Evolutionary conservation across 352 stramenopile genomes (phyloP), one percentile per base, ranked within the genome.

Genomic region (Hyaloperonospora brassicae): DNA sequence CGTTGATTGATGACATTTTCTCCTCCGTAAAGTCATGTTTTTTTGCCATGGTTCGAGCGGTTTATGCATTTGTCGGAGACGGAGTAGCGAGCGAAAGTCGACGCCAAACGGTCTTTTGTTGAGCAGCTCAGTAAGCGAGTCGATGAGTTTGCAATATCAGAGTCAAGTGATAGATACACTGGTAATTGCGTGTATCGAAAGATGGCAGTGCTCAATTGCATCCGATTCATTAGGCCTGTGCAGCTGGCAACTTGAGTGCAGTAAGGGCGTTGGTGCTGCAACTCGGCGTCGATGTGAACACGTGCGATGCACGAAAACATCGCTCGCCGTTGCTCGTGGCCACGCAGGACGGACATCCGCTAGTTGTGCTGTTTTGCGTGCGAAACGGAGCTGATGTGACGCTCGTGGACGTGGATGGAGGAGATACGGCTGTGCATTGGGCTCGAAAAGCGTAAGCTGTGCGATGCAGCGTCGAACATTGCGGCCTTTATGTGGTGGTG

Each of bases 341-440:
- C 5, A 81, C 81, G 6, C 84, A 91, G 57, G 74, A 92, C 39
- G 84, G 84, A 9, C 80, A 81, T 50, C 74, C 80, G 1, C 27
- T 90, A 58, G 57, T 90, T 36, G 81, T 91, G 14, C 59, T 94
- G 44, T 92, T 85, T 49, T 76, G 79, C 47, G 76, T 90, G 56
- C 72, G 82, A 30, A 65, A 84, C 41, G 76, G 79, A 27, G 81
- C 78, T 1, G 79, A 94, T 44, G 61, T 88, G 25, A 72, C 58
- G 25, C 63, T 87, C 6, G 66, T 86, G 14, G 84, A 90, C 24
- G 69, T 64, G 1, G 76, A 88, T 56, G 53, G 72, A 43, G 84
- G 92, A 8, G n/a, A n/a, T 58, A 91, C 73, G 7, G 79, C 83
- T 14, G 81, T 94, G 24, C 84, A 94, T 60, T 94, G 84, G 84